These are phyloP conservation scores for Dendrobium chrysotoxum DNA, from an alignment of 106 monocot genomes.

Conservation along the genomic window DNA sequence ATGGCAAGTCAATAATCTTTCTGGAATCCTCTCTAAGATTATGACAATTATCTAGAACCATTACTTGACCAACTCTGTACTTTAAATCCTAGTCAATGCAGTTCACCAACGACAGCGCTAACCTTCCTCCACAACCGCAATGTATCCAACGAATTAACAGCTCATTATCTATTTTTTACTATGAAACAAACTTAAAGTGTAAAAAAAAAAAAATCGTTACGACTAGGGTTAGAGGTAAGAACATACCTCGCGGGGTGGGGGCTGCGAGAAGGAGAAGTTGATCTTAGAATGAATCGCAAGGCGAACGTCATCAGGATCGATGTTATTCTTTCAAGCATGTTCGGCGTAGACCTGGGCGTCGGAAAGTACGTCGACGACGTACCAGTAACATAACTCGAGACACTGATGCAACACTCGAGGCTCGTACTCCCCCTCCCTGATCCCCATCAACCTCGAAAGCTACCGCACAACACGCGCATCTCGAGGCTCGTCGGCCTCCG, in stretches of 20 bases:
- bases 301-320: slow-evolving; percentile 87
- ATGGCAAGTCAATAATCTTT: too few species aligned
- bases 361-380: slow-evolving; percentile 79
- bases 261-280: slow-evolving; percentile 98
- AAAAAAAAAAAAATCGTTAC: too few species aligned
- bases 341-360: slow-evolving; percentile 89
- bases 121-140: too few species aligned
- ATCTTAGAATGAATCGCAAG: slow-evolving; percentile 89
- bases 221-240: neutral
- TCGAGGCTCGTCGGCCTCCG: too few species aligned
- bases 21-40: too few species aligned
- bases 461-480: slow-evolving; percentile 77
- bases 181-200: too few species aligned
- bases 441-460: slow-evolving; percentile 86
- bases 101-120: too few species aligned
- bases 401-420: slow-evolving; percentile 82
- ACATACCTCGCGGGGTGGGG: slow-evolving; percentile 91
- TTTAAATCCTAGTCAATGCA: too few species aligned
- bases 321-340: slow-evolving; percentile 66
- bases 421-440: slow-evolving; percentile 69
- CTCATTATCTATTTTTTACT: too few species aligned
- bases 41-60: too few species aligned
- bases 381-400: slow-evolving; percentile 86
- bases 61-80: too few species aligned
- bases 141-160: too few species aligned